A percentile compares a stretch with the other conserved stretches of the same genome.
Evolutionary conservation across 1,139 yeast species (phyloP).

Genomic region (Citeromyces hawaiiensis): DNA sequence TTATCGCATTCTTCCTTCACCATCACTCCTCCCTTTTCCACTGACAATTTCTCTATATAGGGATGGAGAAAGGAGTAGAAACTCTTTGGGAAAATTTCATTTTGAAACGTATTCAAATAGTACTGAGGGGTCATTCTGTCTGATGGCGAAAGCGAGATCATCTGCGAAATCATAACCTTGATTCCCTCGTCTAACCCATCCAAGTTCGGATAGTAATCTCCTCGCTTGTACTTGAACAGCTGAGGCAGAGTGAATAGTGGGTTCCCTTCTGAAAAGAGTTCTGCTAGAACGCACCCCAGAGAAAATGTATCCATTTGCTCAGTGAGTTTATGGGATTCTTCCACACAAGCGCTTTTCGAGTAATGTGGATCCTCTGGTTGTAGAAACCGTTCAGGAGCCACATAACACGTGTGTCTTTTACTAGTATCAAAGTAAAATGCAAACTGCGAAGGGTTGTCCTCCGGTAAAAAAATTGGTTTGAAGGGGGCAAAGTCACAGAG

Average conservation of each 20-base stretch:
- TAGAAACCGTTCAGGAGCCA: constrained; percentile 88
- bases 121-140: constrained; percentile 43
- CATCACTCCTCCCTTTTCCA: constrained; percentile 13
- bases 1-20: constrained; percentile 36
- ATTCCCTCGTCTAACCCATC: constrained; percentile 38
- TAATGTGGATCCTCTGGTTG: constrained; percentile 7
- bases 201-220: constrained; percentile 53
- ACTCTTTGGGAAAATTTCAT: constrained; percentile 49
- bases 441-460: constrained; percentile 89
- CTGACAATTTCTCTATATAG: constrained; percentile 37
- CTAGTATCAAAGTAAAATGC: constrained; percentile 89
- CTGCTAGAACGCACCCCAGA: constrained; percentile 86
- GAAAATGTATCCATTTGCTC: constrained; percentile 80
- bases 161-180: constrained; percentile 38
- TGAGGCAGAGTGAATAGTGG: constrained; percentile 82
- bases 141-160: constrained; percentile 52
- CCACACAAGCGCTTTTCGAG: constrained; percentile 12
- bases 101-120: constrained; percentile 36
- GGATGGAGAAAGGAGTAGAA: constrained; percentile 63
- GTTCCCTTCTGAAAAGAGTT: constrained; percentile 73
- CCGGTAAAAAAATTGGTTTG: constrained; percentile 83
- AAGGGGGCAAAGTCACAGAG: constrained; percentile 73
- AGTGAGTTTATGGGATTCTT: constrained; percentile 30
- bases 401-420: constrained; percentile 72
- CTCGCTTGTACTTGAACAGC: constrained; percentile 65